phyloP scores from a whole-genome alignment of 169 alveolate species.

The Plasmodium coatneyi region DNA sequence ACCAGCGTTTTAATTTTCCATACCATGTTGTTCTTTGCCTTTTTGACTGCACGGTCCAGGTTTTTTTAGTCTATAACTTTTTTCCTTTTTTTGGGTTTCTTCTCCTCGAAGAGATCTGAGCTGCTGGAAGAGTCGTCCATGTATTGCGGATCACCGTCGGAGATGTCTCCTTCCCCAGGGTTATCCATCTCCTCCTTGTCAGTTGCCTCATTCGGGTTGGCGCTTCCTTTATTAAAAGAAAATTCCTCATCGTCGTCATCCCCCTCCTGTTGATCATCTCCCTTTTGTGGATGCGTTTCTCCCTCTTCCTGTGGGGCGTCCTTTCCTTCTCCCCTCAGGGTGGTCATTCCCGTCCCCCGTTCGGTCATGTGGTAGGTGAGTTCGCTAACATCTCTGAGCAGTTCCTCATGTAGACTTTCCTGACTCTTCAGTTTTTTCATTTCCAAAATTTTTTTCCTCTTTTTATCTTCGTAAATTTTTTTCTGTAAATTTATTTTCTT shows the following conservation, averaged over 20 bases:
- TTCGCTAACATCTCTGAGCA: slow-evolving; percentile 44
- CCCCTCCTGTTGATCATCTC: neutral
- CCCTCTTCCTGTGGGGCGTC: neutral
- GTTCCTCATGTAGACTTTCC: slow-evolving; percentile 39
- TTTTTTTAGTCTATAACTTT: slow-evolving; percentile 1
- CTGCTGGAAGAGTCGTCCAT: neutral
- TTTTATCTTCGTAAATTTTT: slow-evolving; percentile 71
- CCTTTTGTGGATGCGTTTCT: neutral
- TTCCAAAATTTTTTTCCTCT: slow-evolving; percentile 39
- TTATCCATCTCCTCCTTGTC: neutral
- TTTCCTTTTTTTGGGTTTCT: slow-evolving; percentile 56
- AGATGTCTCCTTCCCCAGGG: neutral
- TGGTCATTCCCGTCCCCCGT: neutral
- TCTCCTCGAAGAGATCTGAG: slow-evolving; percentile 64
- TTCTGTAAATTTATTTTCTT: slow-evolving; percentile 51
- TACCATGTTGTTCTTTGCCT: neutral
- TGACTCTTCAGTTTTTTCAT: slow-evolving; percentile 32
- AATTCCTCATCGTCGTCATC: neutral
- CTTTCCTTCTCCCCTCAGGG: neutral
- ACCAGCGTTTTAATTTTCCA: neutral
- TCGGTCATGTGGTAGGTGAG: slow-evolving; percentile 32
- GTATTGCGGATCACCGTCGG: neutral
- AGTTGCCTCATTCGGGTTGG: neutral
- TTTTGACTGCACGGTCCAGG: neutral
- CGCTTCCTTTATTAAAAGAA: neutral